Evolutionary conservation across 2,329 filamentous ascomycete genomes (phyloP).

Genomic region (Mycocentrospora acerina): DNA sequence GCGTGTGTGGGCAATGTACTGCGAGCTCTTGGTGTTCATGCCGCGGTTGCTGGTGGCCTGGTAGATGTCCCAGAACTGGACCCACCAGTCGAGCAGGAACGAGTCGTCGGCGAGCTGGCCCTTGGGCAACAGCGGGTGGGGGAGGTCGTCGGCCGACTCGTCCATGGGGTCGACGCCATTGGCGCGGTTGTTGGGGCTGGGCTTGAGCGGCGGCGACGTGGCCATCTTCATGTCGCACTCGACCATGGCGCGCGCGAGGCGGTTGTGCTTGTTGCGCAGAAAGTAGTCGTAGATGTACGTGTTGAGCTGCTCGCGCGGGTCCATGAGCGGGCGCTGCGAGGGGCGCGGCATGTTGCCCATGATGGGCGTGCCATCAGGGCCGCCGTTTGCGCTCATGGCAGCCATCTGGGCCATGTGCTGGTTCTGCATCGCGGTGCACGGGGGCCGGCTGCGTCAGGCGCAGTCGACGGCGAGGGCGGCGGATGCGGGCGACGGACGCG

Average conservation of each 20-base stretch:
- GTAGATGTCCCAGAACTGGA: slow-evolving; percentile 95
- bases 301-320: slow-evolving; percentile 63
- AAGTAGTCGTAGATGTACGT: slow-evolving; percentile 94
- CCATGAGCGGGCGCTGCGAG: slow-evolving; percentile 26
- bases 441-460: slow-evolving; percentile 11
- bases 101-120: slow-evolving; percentile 67
- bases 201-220: slow-evolving; percentile 58
- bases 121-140: slow-evolving; percentile 67
- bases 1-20: slow-evolving; percentile 82
- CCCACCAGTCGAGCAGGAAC: slow-evolving; percentile 98
- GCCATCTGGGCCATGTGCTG: slow-evolving; percentile 66
- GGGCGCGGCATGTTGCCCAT: slow-evolving; percentile 60
- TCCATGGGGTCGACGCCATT: slow-evolving; percentile 71
- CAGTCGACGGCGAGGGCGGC: slow-evolving; percentile 14
- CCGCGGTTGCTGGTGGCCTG: slow-evolving; percentile 68
- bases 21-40: slow-evolving; percentile 48
- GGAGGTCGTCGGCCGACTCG: slow-evolving; percentile 81
- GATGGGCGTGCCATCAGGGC: slow-evolving; percentile 65
- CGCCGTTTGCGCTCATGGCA: slow-evolving; percentile 62
- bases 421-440: slow-evolving; percentile 39
- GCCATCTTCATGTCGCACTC: slow-evolving; percentile 57
- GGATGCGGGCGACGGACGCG: slow-evolving; percentile 15
- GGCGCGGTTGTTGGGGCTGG: slow-evolving; percentile 67
- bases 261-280: slow-evolving; percentile 78
- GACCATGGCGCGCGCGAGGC: slow-evolving; percentile 69